These are phyloP conservation scores for Penicillium riverlandense DNA, from an alignment of 495 filamentous ascomycete species.

Conservation along the genomic window DNA sequence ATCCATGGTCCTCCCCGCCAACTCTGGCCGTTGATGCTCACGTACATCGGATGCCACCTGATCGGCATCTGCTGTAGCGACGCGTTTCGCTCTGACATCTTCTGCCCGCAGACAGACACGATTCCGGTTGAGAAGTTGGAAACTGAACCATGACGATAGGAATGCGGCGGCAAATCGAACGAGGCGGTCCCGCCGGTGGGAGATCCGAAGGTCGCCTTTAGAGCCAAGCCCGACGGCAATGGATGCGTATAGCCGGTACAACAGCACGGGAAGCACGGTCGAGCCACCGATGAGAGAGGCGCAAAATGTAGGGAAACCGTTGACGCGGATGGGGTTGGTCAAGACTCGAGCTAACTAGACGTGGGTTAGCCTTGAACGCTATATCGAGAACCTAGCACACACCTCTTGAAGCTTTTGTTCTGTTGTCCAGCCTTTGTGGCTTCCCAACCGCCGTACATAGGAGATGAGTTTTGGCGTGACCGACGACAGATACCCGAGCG, in stretches of 20 bases:
- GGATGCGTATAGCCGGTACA: slow-evolving; percentile 25
- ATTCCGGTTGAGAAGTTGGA: slow-evolving; percentile 39
- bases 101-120: slow-evolving; percentile 14
- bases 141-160: slow-evolving; percentile 40
- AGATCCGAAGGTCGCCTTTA: slow-evolving; percentile 8
- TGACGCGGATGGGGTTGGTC: slow-evolving; percentile 27
- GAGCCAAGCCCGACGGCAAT: slow-evolving; percentile 8
- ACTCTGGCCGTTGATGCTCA: slow-evolving; percentile 15
- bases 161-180: slow-evolving; percentile 35
- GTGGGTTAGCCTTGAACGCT: slow-evolving; percentile 2
- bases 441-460: slow-evolving; percentile 42
- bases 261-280: slow-evolving; percentile 52
- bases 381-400: slow-evolving; percentile 9
- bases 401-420: slow-evolving; percentile 35
- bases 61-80: slow-evolving; percentile 23
- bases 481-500: slow-evolving; percentile 65
- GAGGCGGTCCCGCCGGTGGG: slow-evolving; percentile 14
- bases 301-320: slow-evolving; percentile 77
- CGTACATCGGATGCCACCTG: slow-evolving; percentile 22
- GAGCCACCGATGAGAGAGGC: slow-evolving; percentile 68
- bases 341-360: slow-evolving; percentile 30
- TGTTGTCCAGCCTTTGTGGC: slow-evolving; percentile 34
- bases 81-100: slow-evolving; percentile 1
- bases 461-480: slow-evolving; percentile 59
- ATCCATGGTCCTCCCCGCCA: slow-evolving; percentile 77